phyloP scores from a whole-genome alignment of 1,284 basidiomycete genomes.

The Xerocomus nothofagi region DNA sequence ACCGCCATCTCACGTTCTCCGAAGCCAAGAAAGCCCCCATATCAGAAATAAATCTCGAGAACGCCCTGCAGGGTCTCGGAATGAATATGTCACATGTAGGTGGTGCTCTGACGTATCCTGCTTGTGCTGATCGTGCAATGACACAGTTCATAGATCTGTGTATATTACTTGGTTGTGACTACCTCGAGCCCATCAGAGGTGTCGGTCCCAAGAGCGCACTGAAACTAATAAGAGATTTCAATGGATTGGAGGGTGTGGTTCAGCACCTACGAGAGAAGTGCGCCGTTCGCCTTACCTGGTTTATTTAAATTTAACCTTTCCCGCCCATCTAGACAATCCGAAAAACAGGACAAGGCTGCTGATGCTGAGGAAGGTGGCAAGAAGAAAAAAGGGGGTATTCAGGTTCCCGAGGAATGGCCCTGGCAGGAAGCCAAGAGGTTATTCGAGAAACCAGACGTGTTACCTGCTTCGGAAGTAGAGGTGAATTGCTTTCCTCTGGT shows the following conservation, averaged over 20 bases:
- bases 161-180: conserved; percentile 96
- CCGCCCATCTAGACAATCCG: conserved; percentile 38
- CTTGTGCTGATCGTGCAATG: conserved; percentile 6
- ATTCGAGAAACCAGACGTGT: conserved; percentile 88
- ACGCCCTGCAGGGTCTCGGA: conserved; percentile 83
- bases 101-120: background rate
- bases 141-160: conserved; percentile 94
- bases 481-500: conserved; percentile 41
- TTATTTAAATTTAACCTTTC: conserved; percentile 1
- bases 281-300: conserved; percentile 24
- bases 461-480: conserved; percentile 85
- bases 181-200: conserved; percentile 95
- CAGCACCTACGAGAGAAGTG: conserved; percentile 81
- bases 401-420: conserved; percentile 92
- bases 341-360: conserved; percentile 56
- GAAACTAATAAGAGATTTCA: conserved; percentile 89
- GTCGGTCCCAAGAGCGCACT: conserved; percentile 95
- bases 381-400: conserved; percentile 69
- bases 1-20: conserved; percentile 97
- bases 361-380: conserved; percentile 40
- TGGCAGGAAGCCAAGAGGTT: conserved; percentile 94
- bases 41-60: conserved; percentile 84
- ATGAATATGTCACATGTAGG: conserved; percentile 89
- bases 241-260: conserved; percentile 79
- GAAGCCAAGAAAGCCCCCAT: conserved; percentile 99